These are phyloP conservation scores for Tilletia indica DNA, from an alignment of 1,284 basidiomycete genomes.

Conservation along the genomic window DNA sequence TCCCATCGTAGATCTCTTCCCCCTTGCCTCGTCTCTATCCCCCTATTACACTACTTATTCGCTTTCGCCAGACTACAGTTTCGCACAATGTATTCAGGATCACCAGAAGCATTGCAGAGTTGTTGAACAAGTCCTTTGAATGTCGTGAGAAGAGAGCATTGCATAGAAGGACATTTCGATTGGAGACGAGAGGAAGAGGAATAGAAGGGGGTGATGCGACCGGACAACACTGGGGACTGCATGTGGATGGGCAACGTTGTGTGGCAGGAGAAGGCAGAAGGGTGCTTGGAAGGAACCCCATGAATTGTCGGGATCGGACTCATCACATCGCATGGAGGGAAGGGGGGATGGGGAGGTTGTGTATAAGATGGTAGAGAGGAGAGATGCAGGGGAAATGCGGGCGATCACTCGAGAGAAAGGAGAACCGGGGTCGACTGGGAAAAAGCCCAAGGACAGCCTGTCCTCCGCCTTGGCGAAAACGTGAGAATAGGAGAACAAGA, in stretches of 20 bases:
- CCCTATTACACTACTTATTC: no score
- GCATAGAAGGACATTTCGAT: not conserved
- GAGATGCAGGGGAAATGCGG: slow-evolving; percentile 2
- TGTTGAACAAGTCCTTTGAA: no score
- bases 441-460: slow-evolving; percentile 17
- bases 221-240: not conserved
- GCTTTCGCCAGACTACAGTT: no score
- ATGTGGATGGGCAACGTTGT: not conserved
- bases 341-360: not conserved
- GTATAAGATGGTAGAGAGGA: not conserved
- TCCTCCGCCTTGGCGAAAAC: slow-evolving; percentile 1
- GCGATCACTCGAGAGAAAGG: slow-evolving; percentile 13
- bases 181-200: not conserved
- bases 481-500: not conserved
- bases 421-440: not conserved
- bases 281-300: no score
- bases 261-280: no score
- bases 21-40: not conserved
- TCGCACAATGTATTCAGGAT: no score
- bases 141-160: no score
- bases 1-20: not conserved
- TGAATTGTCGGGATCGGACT: not conserved
- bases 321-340: not conserved
- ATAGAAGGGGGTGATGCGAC: slow-evolving; percentile 4
- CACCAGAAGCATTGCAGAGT: no score